Base-by-base conservation (phyloP, 2,329 filamentous ascomycete species). In the Eurotiales sp. region DNA sequence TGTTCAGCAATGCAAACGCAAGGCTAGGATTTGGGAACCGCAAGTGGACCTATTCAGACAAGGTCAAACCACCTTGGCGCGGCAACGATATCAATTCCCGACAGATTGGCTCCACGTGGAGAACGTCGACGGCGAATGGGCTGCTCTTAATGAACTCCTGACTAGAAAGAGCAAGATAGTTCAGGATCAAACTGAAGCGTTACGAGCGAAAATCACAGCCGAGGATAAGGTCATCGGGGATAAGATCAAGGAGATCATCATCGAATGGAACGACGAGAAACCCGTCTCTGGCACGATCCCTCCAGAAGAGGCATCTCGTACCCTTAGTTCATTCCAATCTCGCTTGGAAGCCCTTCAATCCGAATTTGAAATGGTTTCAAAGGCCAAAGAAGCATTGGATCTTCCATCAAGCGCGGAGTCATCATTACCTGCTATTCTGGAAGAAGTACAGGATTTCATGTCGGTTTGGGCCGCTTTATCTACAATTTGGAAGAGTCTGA, bases 391-490 rank as follows among this genome's bases (percentile, higher is more conserved):
- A 69, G 93, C 93, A 3, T 83, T 99, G 37, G 90, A 96, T 65
- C 80, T 99, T 37, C 88, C 92, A 3, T 81, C 87, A 2, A 87
- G 83, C 50, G 77, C 86, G 0, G 89, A 96, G 60, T 88, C 87
- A 46, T 84, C 86, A n/a, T 82, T 99, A 19, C 79, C 82, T n/a
- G 82, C 86, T 22, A 87, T 96, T 8, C 78, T 97, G 14, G 92
- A 97, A 67, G 93, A 99, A 72, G 90, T 99, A 2, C 90, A 95
- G 56, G 93, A 99, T 70, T 99, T 99, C 75, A 95, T 96, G 72
- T 96, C 92, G 17, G 93, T 99, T 8, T 99, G 93, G 93, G 88
- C 92, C 27, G 92, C 88, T 44, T 76, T 99, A 45, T 92, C 90
- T 21, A 95, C 91, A 5, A 96, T 99, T 56, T 99, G 93, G 93